Evolutionary conservation across 768 basidiomycete species (phyloP).

Genomic region (Rhodotorula kratochvilovae): DNA sequence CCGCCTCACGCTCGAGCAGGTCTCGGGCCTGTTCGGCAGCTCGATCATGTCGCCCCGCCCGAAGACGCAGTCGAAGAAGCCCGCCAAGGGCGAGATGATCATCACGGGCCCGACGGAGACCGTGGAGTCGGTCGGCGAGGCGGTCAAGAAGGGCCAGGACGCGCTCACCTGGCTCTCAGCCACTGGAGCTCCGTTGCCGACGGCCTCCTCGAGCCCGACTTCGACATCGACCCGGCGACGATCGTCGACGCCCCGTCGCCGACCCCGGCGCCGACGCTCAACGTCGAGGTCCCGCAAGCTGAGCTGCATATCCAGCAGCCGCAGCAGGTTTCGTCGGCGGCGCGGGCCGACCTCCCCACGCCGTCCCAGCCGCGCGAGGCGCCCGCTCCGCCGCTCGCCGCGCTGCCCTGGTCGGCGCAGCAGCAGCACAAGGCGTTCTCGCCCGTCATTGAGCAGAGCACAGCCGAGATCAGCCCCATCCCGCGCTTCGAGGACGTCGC

Average conservation of each 20-base stretch:
- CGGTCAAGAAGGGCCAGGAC: constrained; percentile 29
- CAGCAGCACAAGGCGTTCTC: background rate
- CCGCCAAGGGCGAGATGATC: constrained; percentile 7
- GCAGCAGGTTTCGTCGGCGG: background rate
- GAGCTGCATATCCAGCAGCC: background rate
- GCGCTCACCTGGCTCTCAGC: constrained; percentile 33
- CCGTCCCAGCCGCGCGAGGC: background rate
- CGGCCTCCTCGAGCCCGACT: constrained; percentile 35
- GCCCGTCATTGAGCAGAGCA: constrained; percentile 4
- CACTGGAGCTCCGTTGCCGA: constrained; percentile 33
- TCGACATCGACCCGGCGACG: constrained; percentile 30
- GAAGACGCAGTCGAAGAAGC: background rate
- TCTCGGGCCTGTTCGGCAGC: constrained; percentile 54
- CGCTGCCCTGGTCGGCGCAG: background rate
- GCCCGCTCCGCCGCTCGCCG: background rate
- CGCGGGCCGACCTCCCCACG: background rate
- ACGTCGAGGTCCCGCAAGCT: background rate
- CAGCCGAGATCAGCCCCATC: background rate
- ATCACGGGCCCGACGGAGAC: constrained; percentile 34
- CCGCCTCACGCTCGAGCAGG: constrained; percentile 52
- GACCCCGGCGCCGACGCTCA: background rate
- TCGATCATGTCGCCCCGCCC: constrained; percentile 46
- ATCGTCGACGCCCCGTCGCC: background rate
- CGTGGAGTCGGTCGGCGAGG: constrained; percentile 14
- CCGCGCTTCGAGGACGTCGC: constrained; percentile 4